Percentiles rank a stretch among this genome's conserved stretches.
phyloP scores from a whole-genome alignment of 2,329 filamentous ascomycete species.

The Neofusicoccum ribis region DNA sequence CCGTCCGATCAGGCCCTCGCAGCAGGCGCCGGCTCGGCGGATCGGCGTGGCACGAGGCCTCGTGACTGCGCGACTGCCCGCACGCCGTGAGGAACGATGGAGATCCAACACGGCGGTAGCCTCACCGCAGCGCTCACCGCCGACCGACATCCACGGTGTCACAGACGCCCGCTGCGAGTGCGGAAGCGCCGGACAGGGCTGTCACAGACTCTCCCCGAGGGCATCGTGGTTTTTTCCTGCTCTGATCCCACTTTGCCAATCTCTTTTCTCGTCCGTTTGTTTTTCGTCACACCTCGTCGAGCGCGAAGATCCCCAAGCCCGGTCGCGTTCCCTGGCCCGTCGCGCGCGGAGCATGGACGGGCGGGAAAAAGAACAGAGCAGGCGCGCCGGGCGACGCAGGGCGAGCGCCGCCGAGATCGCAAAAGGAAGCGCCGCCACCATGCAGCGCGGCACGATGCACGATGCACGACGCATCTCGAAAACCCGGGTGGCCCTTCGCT shows the following conservation, averaged over 20 bases:
- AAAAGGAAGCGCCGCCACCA: not conserved
- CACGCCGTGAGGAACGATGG: not conserved
- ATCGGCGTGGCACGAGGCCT: conserved; percentile 1
- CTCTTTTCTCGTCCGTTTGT: not conserved
- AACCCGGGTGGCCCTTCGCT: not conserved
- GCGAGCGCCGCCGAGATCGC: not conserved
- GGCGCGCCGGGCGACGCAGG: not conserved
- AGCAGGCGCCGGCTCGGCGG: not conserved
- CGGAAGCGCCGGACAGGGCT: conserved; percentile 15
- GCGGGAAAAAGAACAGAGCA: not conserved
- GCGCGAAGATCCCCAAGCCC: not conserved
- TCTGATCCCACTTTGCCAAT: not conserved
- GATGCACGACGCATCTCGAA: not conserved
- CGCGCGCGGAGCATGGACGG: not conserved
- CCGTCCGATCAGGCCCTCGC: not conserved
- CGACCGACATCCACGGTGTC: conserved; percentile 2
- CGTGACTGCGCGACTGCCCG: conserved; percentile 4
- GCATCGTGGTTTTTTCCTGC: not conserved
- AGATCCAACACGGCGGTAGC: not conserved
- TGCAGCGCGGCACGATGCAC: not conserved
- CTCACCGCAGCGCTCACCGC: conserved; percentile 16
- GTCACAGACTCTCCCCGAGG: not conserved
- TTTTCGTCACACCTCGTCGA: not conserved
- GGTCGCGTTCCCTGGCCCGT: not conserved
- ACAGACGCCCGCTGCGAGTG: conserved; percentile 9